phyloP scores from a whole-genome alignment of 371 early-diverging fungal species.

The Mortierella sp. region DNA sequence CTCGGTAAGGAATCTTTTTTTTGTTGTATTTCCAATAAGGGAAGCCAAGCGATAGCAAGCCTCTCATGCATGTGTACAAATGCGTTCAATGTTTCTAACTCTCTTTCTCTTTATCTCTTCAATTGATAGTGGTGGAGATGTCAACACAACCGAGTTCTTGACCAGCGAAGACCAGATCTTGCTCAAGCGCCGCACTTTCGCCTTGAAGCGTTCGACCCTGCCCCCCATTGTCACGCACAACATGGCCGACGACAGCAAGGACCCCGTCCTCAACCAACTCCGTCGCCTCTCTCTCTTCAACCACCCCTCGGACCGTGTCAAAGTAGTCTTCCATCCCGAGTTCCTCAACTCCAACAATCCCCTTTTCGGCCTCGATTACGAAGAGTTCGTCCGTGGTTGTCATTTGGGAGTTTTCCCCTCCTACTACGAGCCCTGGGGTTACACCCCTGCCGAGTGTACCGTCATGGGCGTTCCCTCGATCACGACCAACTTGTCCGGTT shows the following conservation, averaged over 20 bases:
- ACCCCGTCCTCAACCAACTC: constrained; percentile 89
- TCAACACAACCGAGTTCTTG: constrained; percentile 72
- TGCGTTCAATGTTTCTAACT: not conserved
- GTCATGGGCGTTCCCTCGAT: constrained; percentile 99
- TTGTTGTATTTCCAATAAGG: not conserved
- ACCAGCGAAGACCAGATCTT: constrained; percentile 89
- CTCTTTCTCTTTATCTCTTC: not conserved
- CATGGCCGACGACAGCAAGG: constrained; percentile 89
- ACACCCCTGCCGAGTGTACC: constrained; percentile 98
- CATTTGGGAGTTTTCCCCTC: constrained; percentile 97
- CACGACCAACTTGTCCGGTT: constrained; percentile 97
- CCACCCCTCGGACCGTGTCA: constrained; percentile 92
- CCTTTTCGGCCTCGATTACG: constrained; percentile 93
- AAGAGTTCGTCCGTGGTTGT: constrained; percentile 97
- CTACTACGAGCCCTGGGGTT: constrained; percentile 98
- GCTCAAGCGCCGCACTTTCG: constrained; percentile 93
- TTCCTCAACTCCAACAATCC: constrained; percentile 96
- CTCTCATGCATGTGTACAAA: not conserved
- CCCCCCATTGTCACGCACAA: constrained; percentile 98
- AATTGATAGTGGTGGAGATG: constrained; percentile 65
- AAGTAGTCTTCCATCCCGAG: constrained; percentile 97
- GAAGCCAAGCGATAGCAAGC: no score
- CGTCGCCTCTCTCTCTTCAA: constrained; percentile 92
- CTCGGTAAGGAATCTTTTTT: constrained; percentile 60
- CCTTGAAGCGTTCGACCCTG: constrained; percentile 87